A percentile compares a stretch with the other conserved stretches of the same genome.
Evolutionary conservation across 331 rosid species (phyloP).

Genomic region (Acacia pycnantha): DNA sequence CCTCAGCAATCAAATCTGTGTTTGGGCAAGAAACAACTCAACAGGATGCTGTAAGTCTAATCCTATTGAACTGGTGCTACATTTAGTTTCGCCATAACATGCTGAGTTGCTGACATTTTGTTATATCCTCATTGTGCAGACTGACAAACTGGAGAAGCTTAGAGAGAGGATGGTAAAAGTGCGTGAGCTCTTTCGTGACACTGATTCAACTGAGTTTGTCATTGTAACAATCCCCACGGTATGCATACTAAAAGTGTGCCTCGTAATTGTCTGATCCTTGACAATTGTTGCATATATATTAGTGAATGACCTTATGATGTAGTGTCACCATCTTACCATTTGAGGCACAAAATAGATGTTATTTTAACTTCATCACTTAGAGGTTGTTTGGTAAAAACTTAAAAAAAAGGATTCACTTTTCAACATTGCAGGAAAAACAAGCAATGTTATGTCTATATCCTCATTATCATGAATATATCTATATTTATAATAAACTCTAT

Average conservation of each 20-base stretch:
- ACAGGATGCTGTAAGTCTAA: conserved; percentile 65
- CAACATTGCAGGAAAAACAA: background rate
- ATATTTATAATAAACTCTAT: no score
- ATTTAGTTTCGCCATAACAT: conserved; percentile 22
- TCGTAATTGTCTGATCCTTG: background rate
- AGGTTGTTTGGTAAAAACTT: background rate
- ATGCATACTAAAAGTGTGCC: conserved; percentile 22
- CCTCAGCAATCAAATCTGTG: conserved; percentile 90
- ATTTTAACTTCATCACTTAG: background rate
- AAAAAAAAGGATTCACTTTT: background rate
- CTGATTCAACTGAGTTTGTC: conserved; percentile 87
- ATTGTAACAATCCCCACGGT: conserved; percentile 97
- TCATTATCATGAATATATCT: no score
- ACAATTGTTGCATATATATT: background rate
- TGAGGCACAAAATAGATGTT: background rate
- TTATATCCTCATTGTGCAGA: conserved; percentile 43
- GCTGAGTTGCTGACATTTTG: conserved; percentile 8
- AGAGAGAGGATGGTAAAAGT: conserved; percentile 98
- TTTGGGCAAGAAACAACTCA: conserved; percentile 74
- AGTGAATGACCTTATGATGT: background rate
- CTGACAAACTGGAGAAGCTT: conserved; percentile 78
- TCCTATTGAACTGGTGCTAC: conserved; percentile 18
- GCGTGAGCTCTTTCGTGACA: conserved; percentile 89
- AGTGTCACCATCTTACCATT: background rate
- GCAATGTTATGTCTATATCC: background rate